phyloP scores from a whole-genome alignment of 371 early-diverging fungal genomes.

The Nosema muscidifuracis region DNA sequence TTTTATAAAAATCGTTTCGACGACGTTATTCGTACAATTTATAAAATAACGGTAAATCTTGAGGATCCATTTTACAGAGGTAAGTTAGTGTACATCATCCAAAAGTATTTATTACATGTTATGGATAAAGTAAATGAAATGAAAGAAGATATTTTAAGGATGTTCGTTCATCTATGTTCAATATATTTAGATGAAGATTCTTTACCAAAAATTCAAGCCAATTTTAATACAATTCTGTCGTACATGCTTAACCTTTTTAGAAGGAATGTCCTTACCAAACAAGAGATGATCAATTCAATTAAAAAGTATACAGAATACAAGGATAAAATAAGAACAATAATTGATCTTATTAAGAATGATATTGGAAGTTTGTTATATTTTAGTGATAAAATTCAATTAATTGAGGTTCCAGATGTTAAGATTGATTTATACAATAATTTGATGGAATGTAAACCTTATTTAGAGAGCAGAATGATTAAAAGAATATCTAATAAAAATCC shows the following conservation, averaged over 20 bases:
- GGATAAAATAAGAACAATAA: slow-evolving; percentile 8
- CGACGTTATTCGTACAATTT: neutral
- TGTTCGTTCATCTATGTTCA: neutral
- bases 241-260: slow-evolving; percentile 13
- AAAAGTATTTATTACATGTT: slow-evolving; percentile 1
- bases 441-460: neutral
- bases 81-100: neutral
- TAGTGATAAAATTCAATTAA: neutral
- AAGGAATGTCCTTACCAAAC: neutral
- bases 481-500: neutral
- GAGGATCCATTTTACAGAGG: too few relatives aligned
- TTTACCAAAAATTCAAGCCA: neutral
- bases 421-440: slow-evolving; percentile 1
- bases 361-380: neutral
- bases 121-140: neutral
- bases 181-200: neutral
- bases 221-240: neutral
- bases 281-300: neutral
- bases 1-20: neutral
- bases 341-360: neutral
- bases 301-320: neutral
- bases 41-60: neutral
- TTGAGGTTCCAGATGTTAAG: neutral
- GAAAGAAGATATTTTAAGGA: slow-evolving; percentile 3
- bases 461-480: neutral